A percentile compares a stretch with the other conserved stretches of the same genome.
These are phyloP conservation scores for Cladophialophora immunda DNA, from an alignment of 2,329 filamentous ascomycete species.

Conservation along the genomic window DNA sequence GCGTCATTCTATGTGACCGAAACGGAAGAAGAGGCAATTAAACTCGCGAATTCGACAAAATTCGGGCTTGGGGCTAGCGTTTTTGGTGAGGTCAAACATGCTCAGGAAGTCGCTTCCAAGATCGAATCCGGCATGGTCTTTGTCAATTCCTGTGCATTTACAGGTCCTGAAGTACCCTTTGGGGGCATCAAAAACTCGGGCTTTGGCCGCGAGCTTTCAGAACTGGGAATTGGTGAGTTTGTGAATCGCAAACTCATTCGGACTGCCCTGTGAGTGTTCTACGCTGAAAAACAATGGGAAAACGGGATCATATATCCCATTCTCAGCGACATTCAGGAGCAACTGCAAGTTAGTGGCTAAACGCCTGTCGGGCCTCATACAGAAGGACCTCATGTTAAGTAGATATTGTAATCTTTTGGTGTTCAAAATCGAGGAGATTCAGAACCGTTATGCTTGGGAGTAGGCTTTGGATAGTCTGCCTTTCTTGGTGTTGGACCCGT, in stretches of 20 bases:
- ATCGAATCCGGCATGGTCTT: slow-evolving; percentile 31
- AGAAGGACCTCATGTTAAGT: too few relatives aligned
- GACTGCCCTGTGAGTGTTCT: background rate
- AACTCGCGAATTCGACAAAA: slow-evolving; percentile 42
- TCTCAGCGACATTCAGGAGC: too few relatives aligned
- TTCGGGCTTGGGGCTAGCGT: slow-evolving; percentile 44
- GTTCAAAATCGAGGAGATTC: too few relatives aligned
- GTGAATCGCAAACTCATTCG: slow-evolving; percentile 16
- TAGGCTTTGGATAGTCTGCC: too few relatives aligned
- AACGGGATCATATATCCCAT: background rate
- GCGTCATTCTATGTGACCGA: slow-evolving; percentile 68
- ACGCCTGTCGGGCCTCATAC: too few relatives aligned
- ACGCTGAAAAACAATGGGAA: background rate
- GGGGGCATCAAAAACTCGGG: slow-evolving; percentile 32
- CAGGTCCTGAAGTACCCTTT: slow-evolving; percentile 23
- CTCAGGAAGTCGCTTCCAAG: slow-evolving; percentile 62
- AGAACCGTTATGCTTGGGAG: too few relatives aligned
- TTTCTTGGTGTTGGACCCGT: too few relatives aligned
- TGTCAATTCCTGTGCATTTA: slow-evolving; percentile 24
- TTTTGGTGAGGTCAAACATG: slow-evolving; percentile 71
- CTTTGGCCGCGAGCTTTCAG: slow-evolving; percentile 26
- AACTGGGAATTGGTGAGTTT: slow-evolving; percentile 11
- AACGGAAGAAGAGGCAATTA: slow-evolving; percentile 46
- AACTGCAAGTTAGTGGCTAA: too few relatives aligned
- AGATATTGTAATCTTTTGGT: too few relatives aligned